A percentile compares a stretch with the other conserved stretches of the same genome.
Evolutionary conservation across 1,284 basidiomycete species (phyloP).

Genomic region (Vanrija sp.): DNA sequence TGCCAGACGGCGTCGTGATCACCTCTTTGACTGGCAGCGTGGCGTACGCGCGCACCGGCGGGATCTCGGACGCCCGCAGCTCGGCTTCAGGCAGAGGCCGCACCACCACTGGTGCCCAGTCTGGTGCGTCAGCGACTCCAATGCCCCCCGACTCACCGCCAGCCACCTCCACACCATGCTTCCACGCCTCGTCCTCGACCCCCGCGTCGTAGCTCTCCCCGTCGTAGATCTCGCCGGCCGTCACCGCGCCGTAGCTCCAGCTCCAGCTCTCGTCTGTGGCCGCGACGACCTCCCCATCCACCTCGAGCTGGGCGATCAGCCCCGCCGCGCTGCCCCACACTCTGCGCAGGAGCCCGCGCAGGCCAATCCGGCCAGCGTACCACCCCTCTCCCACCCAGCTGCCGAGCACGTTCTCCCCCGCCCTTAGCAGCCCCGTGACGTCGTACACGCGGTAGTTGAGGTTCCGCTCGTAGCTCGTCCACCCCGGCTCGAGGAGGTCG

Average conservation of each 20-base stretch:
- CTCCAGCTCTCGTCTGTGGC: slow-evolving; percentile 11
- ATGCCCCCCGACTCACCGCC: too few relatives aligned
- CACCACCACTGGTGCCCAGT: neutral
- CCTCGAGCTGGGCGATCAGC: slow-evolving; percentile 17
- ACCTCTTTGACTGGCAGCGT: slow-evolving; percentile 7
- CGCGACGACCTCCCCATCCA: slow-evolving; percentile 10
- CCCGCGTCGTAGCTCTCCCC: slow-evolving; percentile 19
- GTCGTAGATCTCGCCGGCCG: slow-evolving; percentile 16
- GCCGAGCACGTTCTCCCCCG: slow-evolving; percentile 14
- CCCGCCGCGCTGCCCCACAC: slow-evolving; percentile 14
- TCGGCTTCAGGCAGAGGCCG: slow-evolving; percentile 17
- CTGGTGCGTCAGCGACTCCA: too few relatives aligned
- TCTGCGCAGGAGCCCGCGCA: slow-evolving; percentile 12
- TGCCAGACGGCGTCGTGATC: slow-evolving; percentile 31
- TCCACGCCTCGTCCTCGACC: neutral
- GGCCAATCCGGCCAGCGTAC: slow-evolving; percentile 16
- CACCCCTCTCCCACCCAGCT: slow-evolving; percentile 25
- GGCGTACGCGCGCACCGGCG: slow-evolving; percentile 20
- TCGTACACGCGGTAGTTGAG: slow-evolving; percentile 25
- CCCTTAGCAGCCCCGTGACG: slow-evolving; percentile 8
- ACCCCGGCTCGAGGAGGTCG: slow-evolving; percentile 26
- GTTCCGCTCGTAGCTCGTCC: slow-evolving; percentile 23
- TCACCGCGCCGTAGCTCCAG: slow-evolving; percentile 19
- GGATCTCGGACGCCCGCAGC: slow-evolving; percentile 24
- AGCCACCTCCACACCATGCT: too few relatives aligned